Conservation (phyloP, 2,329 filamentous ascomycete species). For the Penicillium griseofulvum region DNA sequence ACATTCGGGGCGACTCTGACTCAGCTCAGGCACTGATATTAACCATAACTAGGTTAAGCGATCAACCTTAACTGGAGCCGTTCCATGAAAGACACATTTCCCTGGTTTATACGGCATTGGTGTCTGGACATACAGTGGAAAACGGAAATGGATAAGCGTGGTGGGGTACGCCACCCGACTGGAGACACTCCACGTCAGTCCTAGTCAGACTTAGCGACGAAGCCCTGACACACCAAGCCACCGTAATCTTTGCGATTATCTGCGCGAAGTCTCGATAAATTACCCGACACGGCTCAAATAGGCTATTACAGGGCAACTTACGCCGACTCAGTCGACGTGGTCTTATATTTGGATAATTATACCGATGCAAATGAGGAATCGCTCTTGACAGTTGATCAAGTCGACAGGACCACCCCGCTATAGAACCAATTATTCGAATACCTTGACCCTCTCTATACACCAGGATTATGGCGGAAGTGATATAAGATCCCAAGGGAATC, state of each 20-base stretch:
- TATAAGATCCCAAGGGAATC: no score
- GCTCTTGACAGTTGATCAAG: constrained; percentile 3
- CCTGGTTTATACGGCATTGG: constrained; percentile 27
- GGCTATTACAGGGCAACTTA: constrained; percentile 37
- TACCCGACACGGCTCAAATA: constrained; percentile 35
- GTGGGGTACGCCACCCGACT: constrained; percentile 40
- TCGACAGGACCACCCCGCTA: no score
- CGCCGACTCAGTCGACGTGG: constrained; percentile 27
- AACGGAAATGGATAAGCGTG: constrained; percentile 34
- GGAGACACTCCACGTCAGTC: constrained; percentile 24
- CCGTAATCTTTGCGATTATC: constrained; percentile 41
- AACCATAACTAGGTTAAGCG: constrained; percentile 42
- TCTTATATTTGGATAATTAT: constrained; percentile 40
- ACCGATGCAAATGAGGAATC: constrained; percentile 33
- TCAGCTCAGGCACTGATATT: constrained; percentile 41
- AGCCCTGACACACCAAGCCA: constrained; percentile 1
- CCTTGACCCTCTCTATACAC: no score
- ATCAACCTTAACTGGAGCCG: constrained; percentile 19
- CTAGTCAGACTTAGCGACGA: constrained; percentile 17
- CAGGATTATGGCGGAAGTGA: no score
- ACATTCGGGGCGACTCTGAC: constrained; percentile 27
- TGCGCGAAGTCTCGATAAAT: constrained; percentile 37
- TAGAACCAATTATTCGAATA: no score
- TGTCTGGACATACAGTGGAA: constrained; percentile 28
- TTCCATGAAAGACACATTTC: constrained; percentile 30